Percentiles rank a stretch among this genome's conserved stretches.
Evolutionary conservation across 169 alveolate genomes (phyloP).

Genomic region (Plasmodium adleri): DNA sequence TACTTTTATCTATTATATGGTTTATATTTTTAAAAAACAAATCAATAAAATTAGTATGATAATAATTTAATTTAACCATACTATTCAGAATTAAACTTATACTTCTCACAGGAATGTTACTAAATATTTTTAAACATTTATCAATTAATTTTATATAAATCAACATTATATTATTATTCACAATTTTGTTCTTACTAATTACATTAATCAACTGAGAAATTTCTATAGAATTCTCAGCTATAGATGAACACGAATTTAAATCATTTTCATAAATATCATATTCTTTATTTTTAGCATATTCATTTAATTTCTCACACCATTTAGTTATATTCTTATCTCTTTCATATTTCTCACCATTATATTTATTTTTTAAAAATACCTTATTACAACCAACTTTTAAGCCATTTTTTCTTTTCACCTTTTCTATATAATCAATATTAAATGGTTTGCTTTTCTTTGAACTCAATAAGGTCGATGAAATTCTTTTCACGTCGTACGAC

Average conservation of each 20-base stretch:
- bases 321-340: slow-evolving; percentile 46
- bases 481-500: neutral
- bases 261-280: slow-evolving; percentile 32
- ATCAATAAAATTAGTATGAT: slow-evolving; percentile 26
- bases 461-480: slow-evolving; percentile 15
- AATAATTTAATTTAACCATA: slow-evolving; percentile 42
- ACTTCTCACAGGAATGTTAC: slow-evolving; percentile 54
- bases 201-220: slow-evolving; percentile 45
- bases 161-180: slow-evolving; percentile 12
- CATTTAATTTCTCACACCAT: slow-evolving; percentile 27
- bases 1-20: slow-evolving; percentile 29
- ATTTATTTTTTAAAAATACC: neutral
- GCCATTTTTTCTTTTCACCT: slow-evolving; percentile 1
- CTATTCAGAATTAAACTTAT: slow-evolving; percentile 72
- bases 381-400: neutral
- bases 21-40: slow-evolving; percentile 64
- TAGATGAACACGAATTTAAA: slow-evolving; percentile 25
- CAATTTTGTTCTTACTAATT: slow-evolving; percentile 27
- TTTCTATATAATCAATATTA: slow-evolving; percentile 39
- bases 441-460: slow-evolving; percentile 15
- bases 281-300: slow-evolving; percentile 31
- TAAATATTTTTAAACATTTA: slow-evolving; percentile 34
- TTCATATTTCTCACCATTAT: slow-evolving; percentile 6
- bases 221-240: slow-evolving; percentile 56
- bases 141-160: slow-evolving; percentile 29